phyloP scores from a whole-genome alignment of 805 yeast genomes.

The Candida xyloterini region DNA sequence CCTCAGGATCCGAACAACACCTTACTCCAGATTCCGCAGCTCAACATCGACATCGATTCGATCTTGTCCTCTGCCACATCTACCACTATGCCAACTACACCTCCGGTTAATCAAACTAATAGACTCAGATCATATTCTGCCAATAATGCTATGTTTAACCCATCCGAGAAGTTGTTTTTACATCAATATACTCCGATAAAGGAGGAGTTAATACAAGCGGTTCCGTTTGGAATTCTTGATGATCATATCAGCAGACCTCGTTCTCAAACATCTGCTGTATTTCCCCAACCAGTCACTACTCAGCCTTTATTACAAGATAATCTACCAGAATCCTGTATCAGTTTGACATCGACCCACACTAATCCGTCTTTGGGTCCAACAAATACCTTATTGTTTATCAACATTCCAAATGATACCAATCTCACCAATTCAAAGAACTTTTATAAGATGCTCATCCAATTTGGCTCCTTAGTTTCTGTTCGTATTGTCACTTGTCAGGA shows the following conservation, averaged over 20 bases:
- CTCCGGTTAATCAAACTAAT: conserved; percentile 15
- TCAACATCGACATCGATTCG: conserved; percentile 27
- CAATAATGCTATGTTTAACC: conserved; percentile 28
- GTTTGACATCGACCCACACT: conserved; percentile 68
- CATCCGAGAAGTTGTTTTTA: conserved; percentile 29
- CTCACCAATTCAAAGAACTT: conserved; percentile 53
- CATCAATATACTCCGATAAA: conserved; percentile 27
- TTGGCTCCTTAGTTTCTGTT: conserved; percentile 60
- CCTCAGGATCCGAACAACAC: conserved; percentile 17
- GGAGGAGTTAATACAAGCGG: conserved; percentile 19
- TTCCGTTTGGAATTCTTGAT: conserved; percentile 13
- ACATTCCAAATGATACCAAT: conserved; percentile 54
- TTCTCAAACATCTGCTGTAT: conserved; percentile 34
- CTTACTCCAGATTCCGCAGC: conserved; percentile 24
- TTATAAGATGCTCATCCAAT: conserved; percentile 49
- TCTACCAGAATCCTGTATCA: conserved; percentile 53
- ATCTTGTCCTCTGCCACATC: conserved; percentile 21
- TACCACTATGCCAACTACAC: conserved; percentile 14
- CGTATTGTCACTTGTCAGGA: conserved; percentile 48
- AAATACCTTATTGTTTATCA: conserved; percentile 71
- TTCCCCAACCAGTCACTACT: not conserved
- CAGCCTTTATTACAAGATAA: conserved; percentile 48
- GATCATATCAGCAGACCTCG: conserved; percentile 34
- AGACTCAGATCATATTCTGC: conserved; percentile 55
- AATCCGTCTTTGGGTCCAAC: conserved; percentile 74